phyloP scores from a whole-genome alignment of 208 protist genomes.

The Trypanosoma scelopori region DNA sequence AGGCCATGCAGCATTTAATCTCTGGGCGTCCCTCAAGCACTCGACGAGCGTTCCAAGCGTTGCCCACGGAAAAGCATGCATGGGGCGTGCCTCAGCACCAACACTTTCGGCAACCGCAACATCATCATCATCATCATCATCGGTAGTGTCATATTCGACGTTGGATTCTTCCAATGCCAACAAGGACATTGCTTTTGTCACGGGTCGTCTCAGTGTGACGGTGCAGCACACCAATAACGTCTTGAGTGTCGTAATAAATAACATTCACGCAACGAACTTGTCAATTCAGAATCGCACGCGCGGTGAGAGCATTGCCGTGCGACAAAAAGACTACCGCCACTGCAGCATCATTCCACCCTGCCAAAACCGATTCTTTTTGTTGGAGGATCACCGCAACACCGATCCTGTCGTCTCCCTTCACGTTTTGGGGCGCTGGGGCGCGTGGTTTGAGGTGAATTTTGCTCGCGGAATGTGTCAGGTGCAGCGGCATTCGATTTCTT shows the following conservation, averaged over 20 bases:
- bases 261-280: slow-evolving; percentile 64
- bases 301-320: slow-evolving; percentile 48
- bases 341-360: slow-evolving; percentile 59
- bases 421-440: slow-evolving; percentile 55
- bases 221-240: slow-evolving; percentile 61
- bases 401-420: slow-evolving; percentile 63
- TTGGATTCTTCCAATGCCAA: slow-evolving; percentile 29
- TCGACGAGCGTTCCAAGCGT: slow-evolving; percentile 37
- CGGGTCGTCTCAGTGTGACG: slow-evolving; percentile 60
- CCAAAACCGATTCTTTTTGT: slow-evolving; percentile 79
- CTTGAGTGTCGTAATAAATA: slow-evolving; percentile 55
- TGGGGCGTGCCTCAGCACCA: background rate
- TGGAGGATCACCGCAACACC: slow-evolving; percentile 60
- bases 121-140: slow-evolving; percentile 3
- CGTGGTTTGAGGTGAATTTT: slow-evolving; percentile 84
- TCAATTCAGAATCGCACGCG: slow-evolving; percentile 70
- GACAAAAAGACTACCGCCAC: slow-evolving; percentile 59
- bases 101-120: background rate
- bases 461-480: slow-evolving; percentile 60
- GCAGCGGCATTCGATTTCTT: slow-evolving; percentile 33
- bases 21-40: slow-evolving; percentile 62
- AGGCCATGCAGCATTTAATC: slow-evolving; percentile 63
- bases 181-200: slow-evolving; percentile 55
- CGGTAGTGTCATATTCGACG: slow-evolving; percentile 17
- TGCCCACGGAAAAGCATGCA: slow-evolving; percentile 32